Evolutionary conservation across 257 asterid genomes (phyloP), one percentile per base, ranked within the genome.

Genomic region (Galeopsis tetrahit): DNA sequence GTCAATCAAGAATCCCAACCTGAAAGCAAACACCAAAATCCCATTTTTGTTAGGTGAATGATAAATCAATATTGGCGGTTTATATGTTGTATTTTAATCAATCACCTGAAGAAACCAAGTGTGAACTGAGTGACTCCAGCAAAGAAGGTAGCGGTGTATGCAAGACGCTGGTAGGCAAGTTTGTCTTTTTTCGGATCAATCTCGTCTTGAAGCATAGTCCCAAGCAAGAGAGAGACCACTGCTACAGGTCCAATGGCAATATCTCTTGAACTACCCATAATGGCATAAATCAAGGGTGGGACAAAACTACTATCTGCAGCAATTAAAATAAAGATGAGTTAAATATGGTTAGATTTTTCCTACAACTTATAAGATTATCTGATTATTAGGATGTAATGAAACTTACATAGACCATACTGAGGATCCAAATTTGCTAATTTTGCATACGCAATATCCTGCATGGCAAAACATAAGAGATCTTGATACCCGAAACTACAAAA

Each of bases 171-270:
- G 21, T 90, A 90, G 36, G 86, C 95, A 1, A 9, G 10, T 66
- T 80, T 75, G 76, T 85, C 71, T 44, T 79, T 82, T 44, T 79
- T 82, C 1, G 96, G 96, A 71, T 90, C 92, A 3, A 90, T 43
- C 74, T 83, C 95, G 0, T 74, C 36, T 68, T 70, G 90, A 73
- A 90, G 89, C 88, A 88, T 35, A 32, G 68, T 83, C 36, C 95
- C 96, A 0, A 90, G 95, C 83, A 90, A 73, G 38, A 90, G 96
- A 46, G 96, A 90, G 52, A 90, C 95, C 63, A 90, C 96, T 0
- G 96, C 95, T 68, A 90, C 96, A 0, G 96, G 96, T 42, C 96
- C 96, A 14, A 89, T 89, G n/a, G 96, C 96, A 6, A 89, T 87
- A 70, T 89, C 90, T 77, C 96, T 81, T 9, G 97, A 91, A 80